Evolutionary conservation across 2,329 filamentous ascomycete genomes (phyloP).

Genomic region (Helotiales sp.): DNA sequence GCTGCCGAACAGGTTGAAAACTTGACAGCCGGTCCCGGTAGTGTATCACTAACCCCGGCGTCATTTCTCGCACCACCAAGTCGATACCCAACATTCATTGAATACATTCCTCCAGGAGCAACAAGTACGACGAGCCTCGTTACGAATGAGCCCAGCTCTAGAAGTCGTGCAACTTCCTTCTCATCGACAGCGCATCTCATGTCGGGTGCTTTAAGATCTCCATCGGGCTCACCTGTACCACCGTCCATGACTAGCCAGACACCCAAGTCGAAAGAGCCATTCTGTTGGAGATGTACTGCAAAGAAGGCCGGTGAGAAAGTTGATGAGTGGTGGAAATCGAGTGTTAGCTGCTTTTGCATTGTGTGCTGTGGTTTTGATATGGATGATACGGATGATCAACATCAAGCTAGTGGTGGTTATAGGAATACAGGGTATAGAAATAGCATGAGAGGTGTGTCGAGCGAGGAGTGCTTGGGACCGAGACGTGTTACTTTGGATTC

Average conservation of each 20-base stretch:
- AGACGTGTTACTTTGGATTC: neutral
- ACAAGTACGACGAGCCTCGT: neutral
- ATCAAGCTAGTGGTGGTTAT: neutral
- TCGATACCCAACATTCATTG: neutral
- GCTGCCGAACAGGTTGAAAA: neutral
- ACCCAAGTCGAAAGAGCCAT: neutral
- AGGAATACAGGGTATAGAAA: neutral
- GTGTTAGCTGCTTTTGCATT: constrained; percentile 23
- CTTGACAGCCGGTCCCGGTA: neutral
- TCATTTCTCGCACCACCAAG: neutral
- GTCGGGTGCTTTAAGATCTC: constrained; percentile 6
- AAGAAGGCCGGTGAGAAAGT: constrained; percentile 23
- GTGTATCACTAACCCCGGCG: neutral
- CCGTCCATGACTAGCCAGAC: neutral
- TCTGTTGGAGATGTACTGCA: constrained; percentile 31
- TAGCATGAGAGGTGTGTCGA: neutral
- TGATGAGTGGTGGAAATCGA: constrained; percentile 23
- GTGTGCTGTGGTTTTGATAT: constrained; percentile 29
- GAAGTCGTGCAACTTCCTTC: constrained; percentile 8
- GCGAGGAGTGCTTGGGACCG: neutral
- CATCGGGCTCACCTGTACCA: neutral
- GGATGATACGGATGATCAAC: constrained; percentile 18
- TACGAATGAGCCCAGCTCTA: neutral
- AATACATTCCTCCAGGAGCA: neutral
- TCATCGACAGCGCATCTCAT: constrained; percentile 24